Percentiles rank a stretch among this genome's conserved stretches.
phyloP scores from a whole-genome alignment of 495 filamentous ascomycete species.

The Penicillium cosmopolitanum region DNA sequence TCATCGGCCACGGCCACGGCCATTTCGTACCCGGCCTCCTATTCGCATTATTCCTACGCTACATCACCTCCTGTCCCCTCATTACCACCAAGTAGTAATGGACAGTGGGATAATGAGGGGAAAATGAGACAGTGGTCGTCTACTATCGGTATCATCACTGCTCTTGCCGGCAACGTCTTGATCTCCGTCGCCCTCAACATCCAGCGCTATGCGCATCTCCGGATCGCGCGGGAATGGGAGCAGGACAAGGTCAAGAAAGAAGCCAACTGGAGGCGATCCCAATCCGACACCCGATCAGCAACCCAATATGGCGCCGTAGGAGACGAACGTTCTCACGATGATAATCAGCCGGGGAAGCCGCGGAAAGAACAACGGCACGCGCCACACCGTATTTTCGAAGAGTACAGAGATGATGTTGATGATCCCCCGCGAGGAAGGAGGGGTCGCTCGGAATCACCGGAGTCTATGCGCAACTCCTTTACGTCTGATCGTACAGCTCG shows the following conservation, averaged over 20 bases:
- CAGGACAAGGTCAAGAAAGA: constrained; percentile 49
- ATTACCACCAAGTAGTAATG: constrained; percentile 31
- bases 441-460: constrained; percentile 22
- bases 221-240: constrained; percentile 66
- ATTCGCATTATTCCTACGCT: constrained; percentile 18
- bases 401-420: constrained; percentile 37
- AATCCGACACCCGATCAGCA: constrained; percentile 19
- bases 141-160: constrained; percentile 90
- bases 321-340: constrained; percentile 1
- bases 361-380: constrained; percentile 12
- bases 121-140: constrained; percentile 81
- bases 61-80: constrained; percentile 22
- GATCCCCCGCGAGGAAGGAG: constrained; percentile 14
- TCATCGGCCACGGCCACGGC: constrained; percentile 25
- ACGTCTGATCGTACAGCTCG: constrained; percentile 46
- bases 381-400: constrained; percentile 18
- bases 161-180: constrained; percentile 87
- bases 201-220: constrained; percentile 92
- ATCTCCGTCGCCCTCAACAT: constrained; percentile 96
- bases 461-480: constrained; percentile 35
- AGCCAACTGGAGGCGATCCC: constrained; percentile 32
- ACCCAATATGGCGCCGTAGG: constrained; percentile 41
- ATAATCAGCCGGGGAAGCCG: constrained; percentile 10
- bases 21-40: constrained; percentile 18
- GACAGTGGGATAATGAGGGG: constrained; percentile 36